Percentiles rank a stretch among this genome's conserved stretches.
Evolutionary conservation across 2,329 filamentous ascomycete genomes (phyloP).

Genomic region (Aureobasidium sp.): DNA sequence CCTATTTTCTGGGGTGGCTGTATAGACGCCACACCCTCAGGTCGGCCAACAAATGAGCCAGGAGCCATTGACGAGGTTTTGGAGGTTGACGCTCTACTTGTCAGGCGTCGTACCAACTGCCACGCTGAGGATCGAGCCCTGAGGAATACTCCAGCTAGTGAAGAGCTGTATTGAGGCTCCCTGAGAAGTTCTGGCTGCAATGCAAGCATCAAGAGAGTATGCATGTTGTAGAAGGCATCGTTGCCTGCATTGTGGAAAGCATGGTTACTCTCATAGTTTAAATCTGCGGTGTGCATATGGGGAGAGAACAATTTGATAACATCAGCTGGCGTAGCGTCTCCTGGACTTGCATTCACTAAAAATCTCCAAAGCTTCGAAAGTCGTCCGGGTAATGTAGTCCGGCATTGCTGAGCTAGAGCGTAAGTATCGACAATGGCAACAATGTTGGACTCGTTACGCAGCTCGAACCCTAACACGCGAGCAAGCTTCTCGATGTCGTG

Average conservation of each 20-base stretch:
- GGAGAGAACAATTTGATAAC: background rate
- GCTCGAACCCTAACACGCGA: background rate
- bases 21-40: background rate
- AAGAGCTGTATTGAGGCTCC: background rate
- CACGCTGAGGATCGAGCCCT: background rate
- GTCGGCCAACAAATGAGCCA: background rate
- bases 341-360: background rate
- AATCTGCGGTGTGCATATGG: background rate
- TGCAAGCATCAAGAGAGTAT: conserved; percentile 22
- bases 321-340: background rate
- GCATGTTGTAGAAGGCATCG: conserved; percentile 28
- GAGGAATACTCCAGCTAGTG: background rate
- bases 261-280: background rate
- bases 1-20: background rate
- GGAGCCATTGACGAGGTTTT: background rate
- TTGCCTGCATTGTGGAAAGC: conserved; percentile 37
- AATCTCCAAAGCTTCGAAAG: background rate
- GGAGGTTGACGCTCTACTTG: background rate
- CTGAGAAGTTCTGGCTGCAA: conserved; percentile 12
- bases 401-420: background rate
- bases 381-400: background rate
- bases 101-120: background rate
- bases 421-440: conserved; percentile 8
- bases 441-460: background rate
- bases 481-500: conserved; percentile 2